Percentiles rank a stretch among this genome's conserved stretches.
Evolutionary conservation across 73 alveolate genomes (phyloP).

Genomic region (Tetrahymena thermophila): DNA sequence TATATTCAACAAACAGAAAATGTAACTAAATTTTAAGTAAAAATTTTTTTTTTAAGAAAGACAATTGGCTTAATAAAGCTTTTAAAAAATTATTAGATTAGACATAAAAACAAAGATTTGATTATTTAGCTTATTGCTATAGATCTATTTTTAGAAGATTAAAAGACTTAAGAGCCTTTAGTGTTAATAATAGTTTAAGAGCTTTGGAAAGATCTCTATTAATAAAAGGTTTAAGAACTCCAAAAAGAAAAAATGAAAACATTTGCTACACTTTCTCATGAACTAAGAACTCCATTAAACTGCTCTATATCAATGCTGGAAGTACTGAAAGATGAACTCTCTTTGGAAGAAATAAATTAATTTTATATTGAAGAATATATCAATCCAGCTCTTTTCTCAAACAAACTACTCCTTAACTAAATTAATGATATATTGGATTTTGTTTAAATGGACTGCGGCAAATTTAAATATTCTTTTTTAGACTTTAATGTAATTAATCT

Average conservation of each 20-base stretch:
- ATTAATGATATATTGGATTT: slow-evolving; percentile 30
- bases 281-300: slow-evolving; percentile 40
- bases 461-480: background rate
- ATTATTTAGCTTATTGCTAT: background rate
- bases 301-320: slow-evolving; percentile 12
- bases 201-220: background rate
- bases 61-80: background rate
- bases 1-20: background rate
- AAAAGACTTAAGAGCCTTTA: background rate
- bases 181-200: background rate
- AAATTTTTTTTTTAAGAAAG: background rate
- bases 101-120: background rate
- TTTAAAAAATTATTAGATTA: background rate
- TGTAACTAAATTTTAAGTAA: background rate
- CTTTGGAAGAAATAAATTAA: background rate
- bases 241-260: background rate
- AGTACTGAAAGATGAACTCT: background rate
- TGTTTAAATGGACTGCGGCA: slow-evolving; percentile 7
- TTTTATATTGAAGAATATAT: background rate
- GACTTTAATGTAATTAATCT: background rate
- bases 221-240: background rate
- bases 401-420: background rate
- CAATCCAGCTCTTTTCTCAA: background rate
- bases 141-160: background rate
- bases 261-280: slow-evolving; percentile 12